Percentiles rank a stretch among this genome's conserved stretches.
Conservation (phyloP, 768 basidiomycete species). For the Russula virescens region DNA sequence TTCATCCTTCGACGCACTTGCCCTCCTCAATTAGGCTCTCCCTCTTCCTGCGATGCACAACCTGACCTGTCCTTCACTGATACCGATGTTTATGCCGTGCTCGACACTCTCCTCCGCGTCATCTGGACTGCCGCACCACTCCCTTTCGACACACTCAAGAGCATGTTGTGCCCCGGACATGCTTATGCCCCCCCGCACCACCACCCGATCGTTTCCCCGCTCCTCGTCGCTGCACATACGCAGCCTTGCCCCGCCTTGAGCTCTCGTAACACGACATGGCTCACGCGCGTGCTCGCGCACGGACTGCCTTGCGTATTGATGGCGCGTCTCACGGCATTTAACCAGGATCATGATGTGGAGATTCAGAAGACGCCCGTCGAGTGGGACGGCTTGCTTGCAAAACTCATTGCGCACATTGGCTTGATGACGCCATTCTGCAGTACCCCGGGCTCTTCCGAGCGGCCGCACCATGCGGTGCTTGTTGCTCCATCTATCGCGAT, state of each 20-base stretch:
- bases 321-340: slow-evolving; percentile 15
- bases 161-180: not conserved
- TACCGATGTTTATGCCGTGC: slow-evolving; percentile 23
- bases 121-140: slow-evolving; percentile 33
- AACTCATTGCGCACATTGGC: slow-evolving; percentile 41
- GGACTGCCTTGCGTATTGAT: slow-evolving; percentile 35
- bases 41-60: not conserved
- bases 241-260: not conserved
- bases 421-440: slow-evolving; percentile 28
- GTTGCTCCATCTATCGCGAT: not conserved
- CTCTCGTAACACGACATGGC: slow-evolving; percentile 36
- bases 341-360: slow-evolving; percentile 26
- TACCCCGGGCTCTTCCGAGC: not conserved
- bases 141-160: slow-evolving; percentile 26
- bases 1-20: slow-evolving; percentile 22
- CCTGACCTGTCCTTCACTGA: not conserved
- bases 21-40: not conserved
- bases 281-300: slow-evolving; percentile 28
- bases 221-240: slow-evolving; percentile 31
- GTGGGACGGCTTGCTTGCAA: slow-evolving; percentile 33
- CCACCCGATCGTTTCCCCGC: slow-evolving; percentile 31
- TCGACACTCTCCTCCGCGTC: slow-evolving; percentile 33
- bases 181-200: not conserved
- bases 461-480: not conserved
- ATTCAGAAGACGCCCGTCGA: slow-evolving; percentile 26